These are phyloP conservation scores for Stagonosporopsis cucurbitacearum DNA, from an alignment of 2,329 filamentous ascomycete species.

Conservation along the genomic window DNA sequence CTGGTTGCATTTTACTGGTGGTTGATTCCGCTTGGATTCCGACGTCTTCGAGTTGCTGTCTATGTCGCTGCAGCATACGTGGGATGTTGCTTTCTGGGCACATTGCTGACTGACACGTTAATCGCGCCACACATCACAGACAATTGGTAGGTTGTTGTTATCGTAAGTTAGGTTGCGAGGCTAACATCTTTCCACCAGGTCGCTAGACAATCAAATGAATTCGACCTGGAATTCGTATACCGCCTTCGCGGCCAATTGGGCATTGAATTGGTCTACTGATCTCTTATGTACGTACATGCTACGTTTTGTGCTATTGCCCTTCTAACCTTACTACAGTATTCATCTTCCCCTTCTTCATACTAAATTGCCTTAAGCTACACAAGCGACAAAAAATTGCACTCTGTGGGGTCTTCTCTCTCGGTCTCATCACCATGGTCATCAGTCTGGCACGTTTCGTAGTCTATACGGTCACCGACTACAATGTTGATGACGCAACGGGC, in stretches of 20 bases:
- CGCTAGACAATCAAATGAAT: slow-evolving; percentile 26
- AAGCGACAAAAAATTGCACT: slow-evolving; percentile 32
- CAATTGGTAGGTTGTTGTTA: slow-evolving; percentile 22
- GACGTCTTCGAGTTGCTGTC: slow-evolving; percentile 25
- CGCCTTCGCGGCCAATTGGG: slow-evolving; percentile 23
- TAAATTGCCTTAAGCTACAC: slow-evolving; percentile 31
- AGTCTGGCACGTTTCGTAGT: slow-evolving; percentile 31
- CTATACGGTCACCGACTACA: slow-evolving; percentile 25
- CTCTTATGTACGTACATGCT: slow-evolving; percentile 8
- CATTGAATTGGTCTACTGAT: slow-evolving; percentile 29
- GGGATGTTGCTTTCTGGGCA: slow-evolving; percentile 19
- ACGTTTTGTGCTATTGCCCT: slow-evolving; percentile 5
- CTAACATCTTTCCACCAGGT: slow-evolving; percentile 8
- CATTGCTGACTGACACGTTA: slow-evolving; percentile 25
- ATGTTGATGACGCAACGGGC: slow-evolving; percentile 27
- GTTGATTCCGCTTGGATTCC: slow-evolving; percentile 30
- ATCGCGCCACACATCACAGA: slow-evolving; percentile 20
- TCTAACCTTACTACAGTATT: slow-evolving; percentile 21
- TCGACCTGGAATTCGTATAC: slow-evolving; percentile 31
- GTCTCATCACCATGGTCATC: slow-evolving; percentile 30
- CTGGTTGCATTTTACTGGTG: slow-evolving; percentile 35
- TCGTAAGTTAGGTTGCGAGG: background rate
- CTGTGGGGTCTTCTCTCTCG: slow-evolving; percentile 30
- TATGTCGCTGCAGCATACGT: slow-evolving; percentile 20
- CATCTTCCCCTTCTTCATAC: slow-evolving; percentile 31